Evolutionary conservation across 2,329 filamentous ascomycete species (phyloP), one percentile per base, ranked within the genome.

Genomic region (Oidium heveae): DNA sequence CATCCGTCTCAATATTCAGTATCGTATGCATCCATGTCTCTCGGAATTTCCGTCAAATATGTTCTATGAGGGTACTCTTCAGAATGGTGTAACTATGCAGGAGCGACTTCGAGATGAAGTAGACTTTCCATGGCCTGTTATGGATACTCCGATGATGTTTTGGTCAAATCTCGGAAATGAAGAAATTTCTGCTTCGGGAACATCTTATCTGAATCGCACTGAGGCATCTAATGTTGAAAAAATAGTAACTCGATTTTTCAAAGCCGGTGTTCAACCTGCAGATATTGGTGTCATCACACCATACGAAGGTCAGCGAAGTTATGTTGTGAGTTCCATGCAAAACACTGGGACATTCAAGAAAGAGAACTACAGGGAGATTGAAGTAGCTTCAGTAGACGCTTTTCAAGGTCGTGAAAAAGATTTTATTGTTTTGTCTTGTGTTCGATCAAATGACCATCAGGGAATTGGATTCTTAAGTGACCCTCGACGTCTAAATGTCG

Each of bases 321-420:
- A 94, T 67, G 88, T 98, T 59, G 91, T 98, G 56, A 94, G 86
- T 66, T 95, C 89, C n/a, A 96, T 98, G 89, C 91, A 98, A 69
- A 87, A 89, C 58, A 91, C 84, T 13, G 91, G 91, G 54, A 93
- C 86, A 0, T 95, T 93, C 73, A 95, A 94, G 72, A 98, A 98
- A 71, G 91, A 98, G 66, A 79, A 83, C 63, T 98, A 98, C 74
- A 96, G 96, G 70, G 89, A 96, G 64, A 89, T 98, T 24, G 91
- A 98, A 67, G 91, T 98, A 43, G 91, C 91, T 4, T 96, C 89
- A 0, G 91, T 98, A 39, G 91, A 98, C 71, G 91, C 91, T 20
- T 98, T 98, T 75, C 91, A 98, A 66, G 91, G 91, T 54, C 84
- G 91, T 72, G 91, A 98, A 70, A 98, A 98, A 71, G 91, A 98